Evolutionary conservation across 2,329 filamentous ascomycete genomes (phyloP).

Genomic region (Cladosporium sp.): DNA sequence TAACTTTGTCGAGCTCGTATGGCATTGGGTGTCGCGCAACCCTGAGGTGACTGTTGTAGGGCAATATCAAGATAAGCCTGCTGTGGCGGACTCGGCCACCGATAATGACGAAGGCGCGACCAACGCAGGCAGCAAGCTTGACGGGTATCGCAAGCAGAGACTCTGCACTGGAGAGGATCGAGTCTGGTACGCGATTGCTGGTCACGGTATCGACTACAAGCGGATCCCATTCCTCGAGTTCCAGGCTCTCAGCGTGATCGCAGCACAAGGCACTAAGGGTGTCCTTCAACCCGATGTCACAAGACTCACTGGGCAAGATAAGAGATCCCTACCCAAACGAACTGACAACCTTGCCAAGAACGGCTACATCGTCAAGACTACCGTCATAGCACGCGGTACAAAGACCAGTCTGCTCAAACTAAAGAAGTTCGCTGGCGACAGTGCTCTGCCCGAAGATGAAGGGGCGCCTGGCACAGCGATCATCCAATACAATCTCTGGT

Average conservation of each 20-base stretch:
- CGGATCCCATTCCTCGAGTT: slow-evolving; percentile 59
- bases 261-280: slow-evolving; percentile 54
- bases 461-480: slow-evolving; percentile 25
- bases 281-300: slow-evolving; percentile 61
- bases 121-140: slow-evolving; percentile 5
- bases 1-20: slow-evolving; percentile 55
- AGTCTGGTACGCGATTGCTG: slow-evolving; percentile 62
- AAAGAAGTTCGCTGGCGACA: slow-evolving; percentile 49
- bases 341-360: slow-evolving; percentile 59
- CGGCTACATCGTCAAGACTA: slow-evolving; percentile 63
- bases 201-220: slow-evolving; percentile 59
- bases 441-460: slow-evolving; percentile 21
- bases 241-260: slow-evolving; percentile 60
- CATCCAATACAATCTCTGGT: slow-evolving; percentile 52
- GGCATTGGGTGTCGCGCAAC: slow-evolving; percentile 59
- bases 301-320: slow-evolving; percentile 61
- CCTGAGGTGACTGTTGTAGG: slow-evolving; percentile 57
- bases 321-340: slow-evolving; percentile 63
- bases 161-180: slow-evolving; percentile 58
- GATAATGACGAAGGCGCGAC: background rate
- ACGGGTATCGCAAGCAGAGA: slow-evolving; percentile 31
- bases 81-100: slow-evolving; percentile 40
- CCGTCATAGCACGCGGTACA: slow-evolving; percentile 50
- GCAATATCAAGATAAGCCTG: slow-evolving; percentile 42
- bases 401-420: slow-evolving; percentile 61